Percentiles rank a stretch among this genome's conserved stretches.
These are phyloP conservation scores for Taphrina communis DNA, from an alignment of 1,139 yeast genomes.

Conservation along the genomic window DNA sequence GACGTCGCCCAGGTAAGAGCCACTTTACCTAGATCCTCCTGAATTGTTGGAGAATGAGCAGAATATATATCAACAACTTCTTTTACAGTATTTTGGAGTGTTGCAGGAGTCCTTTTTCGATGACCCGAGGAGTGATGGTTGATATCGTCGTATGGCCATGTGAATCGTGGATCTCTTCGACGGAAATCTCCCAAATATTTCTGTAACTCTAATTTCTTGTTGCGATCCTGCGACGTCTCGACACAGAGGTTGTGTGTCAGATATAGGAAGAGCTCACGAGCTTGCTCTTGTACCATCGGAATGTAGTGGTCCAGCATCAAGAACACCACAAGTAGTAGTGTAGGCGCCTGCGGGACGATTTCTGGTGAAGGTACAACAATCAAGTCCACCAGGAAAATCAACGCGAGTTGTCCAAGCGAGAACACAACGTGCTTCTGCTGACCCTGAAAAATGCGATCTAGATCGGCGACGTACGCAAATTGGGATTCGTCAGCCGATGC, in stretches of 20 bases:
- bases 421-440: conserved; percentile 75
- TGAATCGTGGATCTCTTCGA: conserved; percentile 54
- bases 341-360: conserved; percentile 64
- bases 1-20: conserved; percentile 95
- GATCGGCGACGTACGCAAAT: conserved; percentile 79
- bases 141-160: conserved; percentile 90
- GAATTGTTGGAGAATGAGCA: conserved; percentile 60
- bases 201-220: conserved; percentile 62
- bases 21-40: conserved; percentile 80
- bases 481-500: conserved; percentile 49
- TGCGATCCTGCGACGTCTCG: conserved; percentile 54
- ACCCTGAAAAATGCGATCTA: conserved; percentile 63
- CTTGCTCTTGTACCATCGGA: conserved; percentile 81
- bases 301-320: conserved; percentile 87
- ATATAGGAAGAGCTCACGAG: conserved; percentile 74
- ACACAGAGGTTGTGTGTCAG: conserved; percentile 64
- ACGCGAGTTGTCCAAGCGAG: conserved; percentile 84
- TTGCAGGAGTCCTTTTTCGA: conserved; percentile 78
- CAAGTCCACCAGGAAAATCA: conserved; percentile 82
- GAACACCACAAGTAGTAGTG: conserved; percentile 80
- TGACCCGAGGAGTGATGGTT: conserved; percentile 58
- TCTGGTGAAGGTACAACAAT: conserved; percentile 65
- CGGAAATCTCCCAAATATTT: conserved; percentile 59
- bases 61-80: conserved; percentile 65
- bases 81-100: conserved; percentile 80